Conservation (phyloP, 306 rosid species). For the Lagenaria siceraria region DNA sequence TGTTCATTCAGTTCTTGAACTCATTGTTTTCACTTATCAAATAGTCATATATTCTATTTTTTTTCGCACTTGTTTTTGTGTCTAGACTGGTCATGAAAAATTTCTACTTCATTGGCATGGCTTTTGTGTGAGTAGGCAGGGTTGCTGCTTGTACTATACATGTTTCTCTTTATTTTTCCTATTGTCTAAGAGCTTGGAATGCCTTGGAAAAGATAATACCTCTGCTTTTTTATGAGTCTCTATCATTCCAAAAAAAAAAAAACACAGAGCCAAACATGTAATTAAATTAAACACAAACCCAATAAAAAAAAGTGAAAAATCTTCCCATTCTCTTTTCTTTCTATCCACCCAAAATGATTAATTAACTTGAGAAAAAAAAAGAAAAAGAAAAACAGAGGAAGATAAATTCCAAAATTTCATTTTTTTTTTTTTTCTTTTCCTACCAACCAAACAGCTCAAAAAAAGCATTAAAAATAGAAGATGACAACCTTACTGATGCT, state of each 20-base stretch:
- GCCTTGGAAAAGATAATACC: background rate
- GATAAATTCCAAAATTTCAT: background rate
- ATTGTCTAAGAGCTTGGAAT: background rate
- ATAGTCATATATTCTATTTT: background rate
- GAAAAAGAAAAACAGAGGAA: background rate
- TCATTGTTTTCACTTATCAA: background rate
- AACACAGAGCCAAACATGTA: background rate
- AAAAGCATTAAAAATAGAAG: background rate
- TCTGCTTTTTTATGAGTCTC: slow-evolving; percentile 33
- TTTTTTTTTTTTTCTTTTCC: background rate
- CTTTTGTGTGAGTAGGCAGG: background rate
- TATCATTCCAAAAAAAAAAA: background rate
- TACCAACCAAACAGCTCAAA: background rate
- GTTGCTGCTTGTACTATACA: background rate
- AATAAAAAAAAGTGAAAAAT: too few relatives aligned
- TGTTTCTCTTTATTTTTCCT: background rate
- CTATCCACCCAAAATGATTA: too few relatives aligned
- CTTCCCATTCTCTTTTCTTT: too few relatives aligned
- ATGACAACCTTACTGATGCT: too few relatives aligned
- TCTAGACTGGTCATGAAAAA: background rate
- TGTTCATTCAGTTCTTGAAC: background rate
- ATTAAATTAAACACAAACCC: background rate
- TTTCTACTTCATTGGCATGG: background rate
- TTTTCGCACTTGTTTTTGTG: background rate
- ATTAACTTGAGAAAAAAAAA: too few relatives aligned